These are phyloP conservation scores for Ascochyta clinopodiicola DNA, from an alignment of 2,329 filamentous ascomycete genomes.

Conservation along the genomic window DNA sequence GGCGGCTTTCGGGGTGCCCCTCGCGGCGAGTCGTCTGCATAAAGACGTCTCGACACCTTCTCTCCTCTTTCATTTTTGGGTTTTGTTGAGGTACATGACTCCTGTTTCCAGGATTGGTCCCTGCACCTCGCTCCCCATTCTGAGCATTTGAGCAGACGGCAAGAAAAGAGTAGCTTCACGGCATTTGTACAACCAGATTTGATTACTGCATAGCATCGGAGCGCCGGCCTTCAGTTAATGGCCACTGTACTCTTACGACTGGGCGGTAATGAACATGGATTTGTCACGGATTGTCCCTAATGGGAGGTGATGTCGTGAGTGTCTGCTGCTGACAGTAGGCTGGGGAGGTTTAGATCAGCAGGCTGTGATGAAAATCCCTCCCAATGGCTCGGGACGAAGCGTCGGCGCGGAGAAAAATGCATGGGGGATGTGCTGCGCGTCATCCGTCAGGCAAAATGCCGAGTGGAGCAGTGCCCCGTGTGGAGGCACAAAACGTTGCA, in stretches of 20 bases:
- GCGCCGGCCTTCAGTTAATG: slow-evolving; percentile 40
- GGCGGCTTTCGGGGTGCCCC: slow-evolving; percentile 46
- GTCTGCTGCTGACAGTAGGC: background rate
- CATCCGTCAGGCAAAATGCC: slow-evolving; percentile 30
- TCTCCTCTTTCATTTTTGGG: slow-evolving; percentile 19
- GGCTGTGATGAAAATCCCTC: no score
- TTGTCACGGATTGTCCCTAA: slow-evolving; percentile 1
- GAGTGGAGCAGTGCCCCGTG: slow-evolving; percentile 23
- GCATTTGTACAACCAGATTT: slow-evolving; percentile 40
- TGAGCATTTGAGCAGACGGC: slow-evolving; percentile 34
- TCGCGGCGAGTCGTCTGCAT: slow-evolving; percentile 35
- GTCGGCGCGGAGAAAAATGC: slow-evolving; percentile 35
- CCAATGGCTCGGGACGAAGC: slow-evolving; percentile 12
- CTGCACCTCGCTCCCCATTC: slow-evolving; percentile 23
- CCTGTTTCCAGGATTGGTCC: slow-evolving; percentile 21
- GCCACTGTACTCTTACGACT: slow-evolving; percentile 40
- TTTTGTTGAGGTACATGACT: slow-evolving; percentile 18
- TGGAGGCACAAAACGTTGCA: slow-evolving; percentile 16
- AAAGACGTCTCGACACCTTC: slow-evolving; percentile 7
- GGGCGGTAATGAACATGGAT: slow-evolving; percentile 20
- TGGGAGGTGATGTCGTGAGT: background rate
- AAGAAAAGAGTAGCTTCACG: slow-evolving; percentile 32
- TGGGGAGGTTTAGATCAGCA: background rate
- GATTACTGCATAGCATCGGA: slow-evolving; percentile 50
- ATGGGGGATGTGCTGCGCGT: slow-evolving; percentile 31